phyloP scores from a whole-genome alignment of 2,329 filamentous ascomycete genomes.

The Neofusicoccum sp. region DNA sequence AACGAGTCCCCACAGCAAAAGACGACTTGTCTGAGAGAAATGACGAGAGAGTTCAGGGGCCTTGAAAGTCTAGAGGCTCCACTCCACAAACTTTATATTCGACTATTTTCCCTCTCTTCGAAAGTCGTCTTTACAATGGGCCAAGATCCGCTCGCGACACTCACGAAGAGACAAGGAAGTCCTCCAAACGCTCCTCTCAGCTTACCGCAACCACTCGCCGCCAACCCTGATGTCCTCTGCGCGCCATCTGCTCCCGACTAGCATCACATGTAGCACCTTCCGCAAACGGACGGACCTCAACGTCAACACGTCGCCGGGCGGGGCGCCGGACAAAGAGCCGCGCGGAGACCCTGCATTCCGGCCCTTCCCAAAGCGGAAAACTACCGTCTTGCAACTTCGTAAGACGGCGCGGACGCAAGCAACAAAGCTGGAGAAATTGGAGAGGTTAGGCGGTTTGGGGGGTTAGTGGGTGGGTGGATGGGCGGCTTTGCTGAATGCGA shows the following conservation, averaged over 20 bases:
- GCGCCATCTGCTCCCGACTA: neutral
- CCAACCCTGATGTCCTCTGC: neutral
- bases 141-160: neutral
- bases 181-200: neutral
- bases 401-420: neutral
- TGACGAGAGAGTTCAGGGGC: neutral
- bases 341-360: neutral
- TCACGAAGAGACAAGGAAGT: neutral
- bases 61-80: neutral
- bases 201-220: neutral
- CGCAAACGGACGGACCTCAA: neutral
- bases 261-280: neutral
- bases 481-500: neutral
- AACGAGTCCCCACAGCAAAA: neutral
- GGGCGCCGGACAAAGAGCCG: neutral
- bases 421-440: neutral
- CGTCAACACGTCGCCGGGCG: neutral
- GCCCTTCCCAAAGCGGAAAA: neutral
- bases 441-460: neutral
- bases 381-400: neutral
- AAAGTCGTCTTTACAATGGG: neutral
- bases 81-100: too few species aligned
- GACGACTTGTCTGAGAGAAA: too few species aligned
- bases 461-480: neutral
- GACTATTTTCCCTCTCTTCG: too few species aligned